Conservation (phyloP, 2,329 filamentous ascomycete species). For the Magnaporthales sp. region DNA sequence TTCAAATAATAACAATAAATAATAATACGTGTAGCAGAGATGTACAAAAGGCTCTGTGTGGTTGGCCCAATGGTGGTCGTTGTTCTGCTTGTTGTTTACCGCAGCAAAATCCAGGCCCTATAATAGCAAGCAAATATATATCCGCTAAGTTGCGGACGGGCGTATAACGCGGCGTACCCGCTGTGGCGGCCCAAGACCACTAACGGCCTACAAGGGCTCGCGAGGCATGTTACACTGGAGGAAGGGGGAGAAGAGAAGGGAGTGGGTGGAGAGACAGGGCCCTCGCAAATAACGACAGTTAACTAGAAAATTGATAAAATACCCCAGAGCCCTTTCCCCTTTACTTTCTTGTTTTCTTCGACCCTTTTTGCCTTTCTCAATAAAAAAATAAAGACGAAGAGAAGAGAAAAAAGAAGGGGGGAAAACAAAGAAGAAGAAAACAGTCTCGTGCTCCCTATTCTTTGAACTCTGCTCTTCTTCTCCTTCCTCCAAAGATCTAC, state of each 20-base stretch:
- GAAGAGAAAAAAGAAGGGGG: not conserved
- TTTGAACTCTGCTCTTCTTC: not conserved
- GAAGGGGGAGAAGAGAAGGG: not conserved
- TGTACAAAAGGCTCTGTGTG: too few species aligned
- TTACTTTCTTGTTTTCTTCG: not conserved
- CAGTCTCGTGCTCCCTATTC: not conserved
- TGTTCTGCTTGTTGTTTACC: too few species aligned
- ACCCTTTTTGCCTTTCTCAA: not conserved
- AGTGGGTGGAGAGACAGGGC: not conserved
- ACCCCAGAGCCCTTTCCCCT: not conserved
- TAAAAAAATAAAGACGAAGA: too few species aligned
- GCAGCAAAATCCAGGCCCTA: not conserved
- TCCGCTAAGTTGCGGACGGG: not conserved
- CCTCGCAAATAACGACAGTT: not conserved
- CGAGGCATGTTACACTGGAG: not conserved
- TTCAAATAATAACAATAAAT: too few species aligned
- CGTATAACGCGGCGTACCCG: not conserved
- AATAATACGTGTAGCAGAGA: too few species aligned
- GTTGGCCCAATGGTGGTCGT: too few species aligned
- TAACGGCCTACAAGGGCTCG: not conserved
- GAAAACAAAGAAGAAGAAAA: not conserved
- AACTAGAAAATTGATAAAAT: not conserved
- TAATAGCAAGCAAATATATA: not conserved
- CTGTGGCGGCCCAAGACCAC: not conserved
- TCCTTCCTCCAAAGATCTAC: not conserved